Conservation (phyloP, 306 rosid genomes). For the Medicago lupulina region DNA sequence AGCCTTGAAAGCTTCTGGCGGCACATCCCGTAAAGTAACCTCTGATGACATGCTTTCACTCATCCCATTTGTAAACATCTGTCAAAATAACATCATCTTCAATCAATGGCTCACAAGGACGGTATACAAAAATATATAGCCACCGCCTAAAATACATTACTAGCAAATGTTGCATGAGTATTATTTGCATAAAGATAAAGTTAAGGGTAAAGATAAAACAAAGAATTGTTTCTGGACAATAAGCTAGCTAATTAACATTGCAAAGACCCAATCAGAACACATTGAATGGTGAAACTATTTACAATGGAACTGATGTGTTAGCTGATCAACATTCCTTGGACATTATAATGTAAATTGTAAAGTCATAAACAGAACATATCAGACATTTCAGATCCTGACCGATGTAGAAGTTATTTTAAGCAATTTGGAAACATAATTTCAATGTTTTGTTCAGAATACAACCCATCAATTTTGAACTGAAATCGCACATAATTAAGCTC, state of each 20-base stretch:
- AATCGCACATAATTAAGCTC: slow-evolving; percentile 1
- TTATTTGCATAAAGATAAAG: slow-evolving; percentile 21
- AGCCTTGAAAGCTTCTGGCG: slow-evolving; percentile 78
- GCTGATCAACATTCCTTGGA: slow-evolving; percentile 28
- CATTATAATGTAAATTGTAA: slow-evolving; percentile 16
- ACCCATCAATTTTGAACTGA: slow-evolving; percentile 12
- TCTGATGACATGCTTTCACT: slow-evolving; percentile 84
- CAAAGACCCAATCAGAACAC: slow-evolving; percentile 23
- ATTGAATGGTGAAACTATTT: slow-evolving; percentile 12
- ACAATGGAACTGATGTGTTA: slow-evolving; percentile 25
- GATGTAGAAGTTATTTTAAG: slow-evolving; percentile 8
- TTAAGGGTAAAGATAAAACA: neutral
- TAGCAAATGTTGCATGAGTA: slow-evolving; percentile 11
- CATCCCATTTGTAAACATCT: slow-evolving; percentile 99
- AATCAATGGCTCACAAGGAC: slow-evolving; percentile 19
- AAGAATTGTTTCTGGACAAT: slow-evolving; percentile 3
- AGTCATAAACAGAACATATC: slow-evolving; percentile 12
- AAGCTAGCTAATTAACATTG: slow-evolving; percentile 25
- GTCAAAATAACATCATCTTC: slow-evolving; percentile 42
- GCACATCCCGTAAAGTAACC: slow-evolving; percentile 72
- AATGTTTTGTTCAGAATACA: slow-evolving; percentile 33
- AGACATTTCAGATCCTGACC: slow-evolving; percentile 6
- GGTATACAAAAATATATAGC: slow-evolving; percentile 27
- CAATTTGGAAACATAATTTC: slow-evolving; percentile 19
- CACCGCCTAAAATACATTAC: slow-evolving; percentile 16